phyloP scores from a whole-genome alignment of 768 basidiomycete species.

The Russula foetens region DNA sequence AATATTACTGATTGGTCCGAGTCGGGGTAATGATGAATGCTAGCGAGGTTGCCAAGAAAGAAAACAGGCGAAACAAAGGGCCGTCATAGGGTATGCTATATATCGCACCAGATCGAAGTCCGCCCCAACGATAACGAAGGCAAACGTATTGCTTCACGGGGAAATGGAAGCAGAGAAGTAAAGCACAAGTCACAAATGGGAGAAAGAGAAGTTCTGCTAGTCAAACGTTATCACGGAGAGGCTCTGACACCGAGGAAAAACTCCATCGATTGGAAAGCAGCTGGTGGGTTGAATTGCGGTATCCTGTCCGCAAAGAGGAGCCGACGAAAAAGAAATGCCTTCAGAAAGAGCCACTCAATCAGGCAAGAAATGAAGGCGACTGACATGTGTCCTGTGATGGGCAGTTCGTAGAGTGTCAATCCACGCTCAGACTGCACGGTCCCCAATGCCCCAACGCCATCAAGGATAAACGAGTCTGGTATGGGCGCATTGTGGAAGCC shows the following conservation, averaged over 20 bases:
- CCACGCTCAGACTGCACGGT: constrained; percentile 19
- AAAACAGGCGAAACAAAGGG: too few species aligned
- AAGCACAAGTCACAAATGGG: neutral
- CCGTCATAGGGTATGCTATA: too few species aligned
- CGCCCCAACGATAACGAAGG: neutral
- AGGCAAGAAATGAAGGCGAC: neutral
- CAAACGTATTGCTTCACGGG: neutral
- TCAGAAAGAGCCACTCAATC: neutral
- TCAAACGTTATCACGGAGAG: neutral
- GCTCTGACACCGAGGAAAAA: constrained; percentile 7
- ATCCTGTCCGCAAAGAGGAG: constrained; percentile 1
- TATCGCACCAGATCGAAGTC: too few species aligned
- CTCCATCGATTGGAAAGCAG: constrained; percentile 18
- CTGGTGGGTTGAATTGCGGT: constrained; percentile 16
- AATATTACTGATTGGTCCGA: too few species aligned
- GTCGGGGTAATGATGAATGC: too few species aligned
- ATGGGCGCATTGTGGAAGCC: constrained; percentile 14
- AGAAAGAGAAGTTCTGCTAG: neutral
- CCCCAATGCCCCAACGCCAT: constrained; percentile 15
- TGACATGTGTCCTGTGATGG: constrained; percentile 20
- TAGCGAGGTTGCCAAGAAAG: too few species aligned
- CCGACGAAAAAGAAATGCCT: neutral
- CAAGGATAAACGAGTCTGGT: constrained; percentile 14
- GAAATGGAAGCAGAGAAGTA: neutral
- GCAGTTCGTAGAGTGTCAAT: constrained; percentile 15